Evolutionary conservation across 176 grass and related monocot genomes (phyloP).

Genomic region (Oropetium thomaeum): DNA sequence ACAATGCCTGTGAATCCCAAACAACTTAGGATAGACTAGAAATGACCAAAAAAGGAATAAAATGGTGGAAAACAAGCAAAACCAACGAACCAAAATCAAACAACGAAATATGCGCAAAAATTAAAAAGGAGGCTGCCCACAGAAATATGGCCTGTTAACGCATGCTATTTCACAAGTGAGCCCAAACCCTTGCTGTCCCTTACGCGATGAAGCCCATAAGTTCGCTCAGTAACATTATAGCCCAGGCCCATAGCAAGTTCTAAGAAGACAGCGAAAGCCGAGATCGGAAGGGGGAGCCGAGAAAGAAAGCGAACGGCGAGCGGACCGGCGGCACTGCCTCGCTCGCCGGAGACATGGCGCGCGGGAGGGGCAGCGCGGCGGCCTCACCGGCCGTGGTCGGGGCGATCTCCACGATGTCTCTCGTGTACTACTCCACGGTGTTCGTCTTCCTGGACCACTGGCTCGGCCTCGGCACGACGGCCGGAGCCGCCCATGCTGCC

Average conservation of each 20-base stretch:
- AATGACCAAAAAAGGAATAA: no score
- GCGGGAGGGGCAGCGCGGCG: constrained; percentile 37
- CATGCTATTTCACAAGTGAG: no score
- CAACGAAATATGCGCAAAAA: no score
- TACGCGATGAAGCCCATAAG: neutral
- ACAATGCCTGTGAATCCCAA: no score
- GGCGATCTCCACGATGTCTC: constrained; percentile 37
- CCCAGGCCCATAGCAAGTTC: neutral
- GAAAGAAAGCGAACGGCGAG: neutral
- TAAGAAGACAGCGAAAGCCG: neutral
- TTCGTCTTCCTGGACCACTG: constrained; percentile 75
- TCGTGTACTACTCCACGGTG: constrained; percentile 73
- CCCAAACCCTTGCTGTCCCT: no score
- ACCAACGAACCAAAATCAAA: no score
- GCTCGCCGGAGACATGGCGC: constrained; percentile 47
- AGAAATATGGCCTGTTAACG: no score
- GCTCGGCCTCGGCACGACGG: constrained; percentile 58
- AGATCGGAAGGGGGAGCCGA: neutral
- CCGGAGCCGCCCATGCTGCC: constrained; percentile 51
- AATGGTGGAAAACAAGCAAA: no score
- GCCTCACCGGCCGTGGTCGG: constrained; percentile 43
- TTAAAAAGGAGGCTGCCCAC: no score
- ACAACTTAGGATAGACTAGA: no score
- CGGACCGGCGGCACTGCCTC: neutral
- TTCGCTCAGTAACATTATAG: neutral